phyloP scores from a whole-genome alignment of 345 rosid genomes.

The Citrus cavaleriei region DNA sequence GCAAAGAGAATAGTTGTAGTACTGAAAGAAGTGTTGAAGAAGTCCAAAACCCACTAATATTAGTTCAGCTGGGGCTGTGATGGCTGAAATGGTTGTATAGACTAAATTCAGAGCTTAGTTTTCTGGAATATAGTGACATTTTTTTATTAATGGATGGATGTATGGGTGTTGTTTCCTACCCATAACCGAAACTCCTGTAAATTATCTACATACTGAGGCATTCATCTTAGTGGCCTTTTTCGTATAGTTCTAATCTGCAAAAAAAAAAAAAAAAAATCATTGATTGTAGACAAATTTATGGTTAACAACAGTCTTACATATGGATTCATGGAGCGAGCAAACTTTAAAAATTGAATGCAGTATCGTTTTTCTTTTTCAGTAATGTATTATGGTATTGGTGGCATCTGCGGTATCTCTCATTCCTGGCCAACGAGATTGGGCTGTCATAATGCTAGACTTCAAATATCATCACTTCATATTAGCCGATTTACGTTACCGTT shows the following conservation, averaged over 20 bases:
- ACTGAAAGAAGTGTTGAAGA: slow-evolving; percentile 30
- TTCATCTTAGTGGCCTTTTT: not conserved
- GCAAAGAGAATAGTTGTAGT: slow-evolving; percentile 41
- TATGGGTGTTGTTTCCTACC: not conserved
- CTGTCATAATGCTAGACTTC: no score
- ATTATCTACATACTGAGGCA: slow-evolving; percentile 25
- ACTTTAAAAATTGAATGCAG: no score
- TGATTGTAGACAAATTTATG: not conserved
- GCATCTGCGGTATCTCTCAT: no score
- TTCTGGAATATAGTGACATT: not conserved
- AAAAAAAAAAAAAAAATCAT: not conserved
- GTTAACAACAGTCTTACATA: not conserved
- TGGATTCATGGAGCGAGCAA: not conserved
- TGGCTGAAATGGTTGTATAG: not conserved
- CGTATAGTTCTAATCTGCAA: not conserved
- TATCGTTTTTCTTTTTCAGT: no score
- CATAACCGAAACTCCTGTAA: slow-evolving; percentile 14
- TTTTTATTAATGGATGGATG: not conserved
- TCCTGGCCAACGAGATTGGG: no score
- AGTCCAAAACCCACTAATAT: slow-evolving; percentile 9
- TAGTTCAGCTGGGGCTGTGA: not conserved
- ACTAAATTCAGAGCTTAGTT: not conserved
- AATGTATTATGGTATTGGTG: no score
- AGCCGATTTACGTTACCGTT: no score
- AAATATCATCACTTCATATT: no score